phyloP scores from a whole-genome alignment of 352 stramenopile species.

The Globisporangium alternatum region DNA sequence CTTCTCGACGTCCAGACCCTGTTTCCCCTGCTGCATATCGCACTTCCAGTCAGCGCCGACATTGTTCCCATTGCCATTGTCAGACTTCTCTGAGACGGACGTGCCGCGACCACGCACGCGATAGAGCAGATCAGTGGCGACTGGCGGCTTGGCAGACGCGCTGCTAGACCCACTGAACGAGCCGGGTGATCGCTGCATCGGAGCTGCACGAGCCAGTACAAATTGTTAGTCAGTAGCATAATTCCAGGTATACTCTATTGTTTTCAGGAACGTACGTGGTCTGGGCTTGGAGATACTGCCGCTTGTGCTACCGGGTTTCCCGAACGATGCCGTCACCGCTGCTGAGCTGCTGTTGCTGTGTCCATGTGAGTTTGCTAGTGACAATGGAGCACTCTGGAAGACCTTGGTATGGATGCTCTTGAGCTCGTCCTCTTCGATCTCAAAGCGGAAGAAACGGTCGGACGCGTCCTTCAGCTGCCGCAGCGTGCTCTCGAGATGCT shows the following conservation, averaged over 20 bases:
- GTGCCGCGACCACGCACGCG: constrained; percentile 48
- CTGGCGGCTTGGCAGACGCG: constrained; percentile 10
- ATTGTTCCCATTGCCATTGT: neutral
- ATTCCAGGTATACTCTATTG: neutral
- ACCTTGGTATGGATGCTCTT: constrained; percentile 57
- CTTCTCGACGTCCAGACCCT: constrained; percentile 50
- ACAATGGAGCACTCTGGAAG: constrained; percentile 27
- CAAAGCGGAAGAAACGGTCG: constrained; percentile 90
- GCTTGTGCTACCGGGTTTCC: neutral
- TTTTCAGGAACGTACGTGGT: constrained; percentile 19
- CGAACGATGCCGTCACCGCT: neutral
- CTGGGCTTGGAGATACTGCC: constrained; percentile 19
- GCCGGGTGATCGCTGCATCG: constrained; percentile 20
- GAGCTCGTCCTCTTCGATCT: constrained; percentile 93
- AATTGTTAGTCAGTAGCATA: neutral
- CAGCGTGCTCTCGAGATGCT: constrained; percentile 68
- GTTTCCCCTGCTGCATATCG: constrained; percentile 26
- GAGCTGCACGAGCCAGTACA: constrained; percentile 1
- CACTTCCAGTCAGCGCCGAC: constrained; percentile 40
- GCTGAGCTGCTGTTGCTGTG: too few relatives aligned
- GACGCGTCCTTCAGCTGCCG: constrained; percentile 72
- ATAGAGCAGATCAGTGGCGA: constrained; percentile 51
- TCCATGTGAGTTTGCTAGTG: neutral
- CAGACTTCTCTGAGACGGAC: constrained; percentile 16
- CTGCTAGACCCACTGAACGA: constrained; percentile 25